Percentiles rank a stretch among this genome's conserved stretches.
Evolutionary conservation across 495 filamentous ascomycete genomes (phyloP).

Genomic region (Umbilicaria muhlenbergii): DNA sequence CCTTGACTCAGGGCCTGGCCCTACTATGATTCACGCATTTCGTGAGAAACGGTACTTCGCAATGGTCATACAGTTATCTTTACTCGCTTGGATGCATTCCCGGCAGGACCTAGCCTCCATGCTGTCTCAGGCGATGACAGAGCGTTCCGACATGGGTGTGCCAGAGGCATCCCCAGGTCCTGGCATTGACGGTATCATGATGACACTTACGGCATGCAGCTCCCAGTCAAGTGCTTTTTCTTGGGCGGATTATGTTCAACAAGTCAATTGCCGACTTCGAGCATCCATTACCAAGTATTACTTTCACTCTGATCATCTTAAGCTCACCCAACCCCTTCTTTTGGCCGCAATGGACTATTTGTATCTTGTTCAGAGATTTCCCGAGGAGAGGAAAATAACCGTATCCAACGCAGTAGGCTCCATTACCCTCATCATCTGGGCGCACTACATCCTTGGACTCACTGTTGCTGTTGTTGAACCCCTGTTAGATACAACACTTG

Average conservation of each 20-base stretch:
- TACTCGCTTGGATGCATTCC: slow-evolving; percentile 9
- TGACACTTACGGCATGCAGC: slow-evolving; percentile 6
- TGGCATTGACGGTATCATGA: slow-evolving; percentile 7
- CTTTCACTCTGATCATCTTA: background rate
- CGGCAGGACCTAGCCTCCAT: slow-evolving; percentile 2
- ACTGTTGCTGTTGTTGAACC: slow-evolving; percentile 1
- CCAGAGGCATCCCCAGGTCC: slow-evolving; percentile 4
- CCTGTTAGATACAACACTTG: background rate
- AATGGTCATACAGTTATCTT: slow-evolving; percentile 8
- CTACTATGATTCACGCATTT: slow-evolving; percentile 5
- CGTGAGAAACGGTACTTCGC: slow-evolving; percentile 6
- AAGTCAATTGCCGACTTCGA: background rate
- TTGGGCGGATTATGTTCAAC: slow-evolving; percentile 3
- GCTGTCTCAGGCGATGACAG: slow-evolving; percentile 3
- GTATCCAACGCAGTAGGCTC: slow-evolving; percentile 1
- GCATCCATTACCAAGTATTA: slow-evolving; percentile 1
- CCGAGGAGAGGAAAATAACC: slow-evolving; percentile 6
- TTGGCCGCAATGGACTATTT: slow-evolving; percentile 9
- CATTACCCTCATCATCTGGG: slow-evolving; percentile 9
- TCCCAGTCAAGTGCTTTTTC: slow-evolving; percentile 8
- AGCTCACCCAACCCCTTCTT: background rate
- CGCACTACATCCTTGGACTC: slow-evolving; percentile 9
- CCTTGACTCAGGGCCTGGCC: slow-evolving; percentile 6
- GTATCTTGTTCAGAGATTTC: slow-evolving; percentile 9
- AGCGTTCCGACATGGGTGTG: slow-evolving; percentile 1